A percentile compares a stretch with the other conserved stretches of the same genome.
Evolutionary conservation across 805 yeast genomes (phyloP).

Genomic region (Torulaspora gathmanii): DNA sequence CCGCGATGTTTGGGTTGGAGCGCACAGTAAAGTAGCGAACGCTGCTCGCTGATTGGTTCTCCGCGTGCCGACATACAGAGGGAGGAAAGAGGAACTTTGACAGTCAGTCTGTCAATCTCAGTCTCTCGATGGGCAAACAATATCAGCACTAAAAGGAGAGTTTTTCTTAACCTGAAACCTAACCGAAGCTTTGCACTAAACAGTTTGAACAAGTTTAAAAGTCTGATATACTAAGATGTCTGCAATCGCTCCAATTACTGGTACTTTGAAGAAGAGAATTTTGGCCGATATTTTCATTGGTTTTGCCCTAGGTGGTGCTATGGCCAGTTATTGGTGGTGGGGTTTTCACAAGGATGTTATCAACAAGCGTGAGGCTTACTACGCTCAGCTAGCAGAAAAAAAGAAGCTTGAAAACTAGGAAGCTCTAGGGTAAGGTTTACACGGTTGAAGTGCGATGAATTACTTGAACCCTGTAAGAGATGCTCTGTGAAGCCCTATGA

Average conservation of each 20-base stretch:
- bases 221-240: constrained; percentile 8
- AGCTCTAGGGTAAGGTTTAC: not conserved
- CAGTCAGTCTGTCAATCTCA: not conserved
- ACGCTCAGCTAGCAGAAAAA: constrained; percentile 70
- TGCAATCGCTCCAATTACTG: constrained; percentile 81
- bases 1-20: constrained; percentile 14
- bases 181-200: not conserved
- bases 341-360: constrained; percentile 72
- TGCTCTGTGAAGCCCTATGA: not conserved
- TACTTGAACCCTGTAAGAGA: not conserved
- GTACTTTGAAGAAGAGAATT: constrained; percentile 75
- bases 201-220: not conserved
- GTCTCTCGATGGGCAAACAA: not conserved
- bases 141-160: not conserved
- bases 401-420: constrained; percentile 42
- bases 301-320: constrained; percentile 53
- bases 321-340: constrained; percentile 80
- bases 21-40: constrained; percentile 3
- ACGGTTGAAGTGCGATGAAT: constrained; percentile 1
- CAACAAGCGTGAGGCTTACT: constrained; percentile 77
- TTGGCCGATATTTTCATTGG: constrained; percentile 74
- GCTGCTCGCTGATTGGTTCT: constrained; percentile 15
- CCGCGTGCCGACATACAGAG: not conserved
- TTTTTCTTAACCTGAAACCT: not conserved
- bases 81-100: constrained; percentile 6